Base-by-base conservation (phyloP, 2,329 filamentous ascomycete genomes). In the Cytospora schulzeri region DNA sequence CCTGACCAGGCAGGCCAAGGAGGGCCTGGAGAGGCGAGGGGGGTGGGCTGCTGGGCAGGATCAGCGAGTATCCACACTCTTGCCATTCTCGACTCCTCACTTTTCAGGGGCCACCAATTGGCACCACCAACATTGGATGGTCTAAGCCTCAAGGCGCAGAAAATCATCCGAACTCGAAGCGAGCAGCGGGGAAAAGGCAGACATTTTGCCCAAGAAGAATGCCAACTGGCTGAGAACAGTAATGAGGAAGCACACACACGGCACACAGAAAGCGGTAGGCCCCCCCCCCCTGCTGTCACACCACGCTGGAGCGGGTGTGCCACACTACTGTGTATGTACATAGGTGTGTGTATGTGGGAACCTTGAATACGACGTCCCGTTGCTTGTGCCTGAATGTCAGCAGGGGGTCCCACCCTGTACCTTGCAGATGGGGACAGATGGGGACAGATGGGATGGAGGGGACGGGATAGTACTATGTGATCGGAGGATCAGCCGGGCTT, bases 391-490 rank as follows among this genome's bases (percentile, higher is more conserved):
- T 63, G 65, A 55, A 48, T 60, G 60, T 61, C 62, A 15, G 38
- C 65, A 66, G 33, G 57, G 62, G 63, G 57, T 61, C 14, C 11
- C 3, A 19, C 55, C 35, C 66, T 60, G 68, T 68, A 66, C 68
- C 68, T 69, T 69, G 68, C 68, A 69, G 66, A 28, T 68, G 66
- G 56, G 41, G 41, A 8, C 19, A 2, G 9, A n/a, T n/a, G n/a
- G n/a, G n/a, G n/a, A n/a, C n/a, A n/a, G n/a, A n/a, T n/a, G 17
- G 15, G 3, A 7, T 3, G 38, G 38, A 45, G 17, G 29, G 29
- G n/a, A n/a, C n/a, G n/a, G n/a, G n/a, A n/a, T n/a, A n/a, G n/a
- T n/a, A n/a, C n/a, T n/a, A n/a, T n/a, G n/a, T n/a, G n/a, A n/a
- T 24, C n/a, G 22, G 59, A 63, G 62, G 60, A 66, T 62, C 61